A percentile compares a stretch with the other conserved stretches of the same genome.
These are phyloP conservation scores for Earliella scabrosa DNA, from an alignment of 1,284 basidiomycete genomes.

Conservation along the genomic window DNA sequence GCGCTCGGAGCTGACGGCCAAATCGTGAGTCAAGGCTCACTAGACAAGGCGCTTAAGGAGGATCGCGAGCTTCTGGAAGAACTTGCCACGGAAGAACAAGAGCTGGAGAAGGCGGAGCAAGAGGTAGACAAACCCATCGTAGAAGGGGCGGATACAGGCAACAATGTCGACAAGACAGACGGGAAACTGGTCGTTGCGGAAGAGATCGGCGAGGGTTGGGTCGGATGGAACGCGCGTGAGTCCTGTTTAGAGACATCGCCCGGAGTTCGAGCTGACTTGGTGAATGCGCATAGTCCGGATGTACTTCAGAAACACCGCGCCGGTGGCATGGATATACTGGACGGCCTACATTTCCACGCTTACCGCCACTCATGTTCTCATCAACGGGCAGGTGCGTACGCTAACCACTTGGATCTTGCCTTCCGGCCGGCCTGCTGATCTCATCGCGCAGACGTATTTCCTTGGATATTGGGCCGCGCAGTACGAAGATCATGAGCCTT, in stretches of 20 bases:
- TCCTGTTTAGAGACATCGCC: constrained; percentile 32
- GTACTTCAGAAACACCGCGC: constrained; percentile 34
- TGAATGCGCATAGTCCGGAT: constrained; percentile 29
- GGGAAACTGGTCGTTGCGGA: constrained; percentile 61
- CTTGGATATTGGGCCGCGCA: constrained; percentile 31
- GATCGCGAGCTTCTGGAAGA: constrained; percentile 44
- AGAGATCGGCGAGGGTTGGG: constrained; percentile 59
- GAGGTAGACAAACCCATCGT: constrained; percentile 33
- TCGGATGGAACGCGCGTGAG: constrained; percentile 48
- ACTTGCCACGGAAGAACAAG: constrained; percentile 43
- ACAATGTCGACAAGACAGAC: constrained; percentile 25
- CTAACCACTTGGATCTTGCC: too few species aligned
- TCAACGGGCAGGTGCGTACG: constrained; percentile 9
- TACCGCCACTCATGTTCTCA: constrained; percentile 11
- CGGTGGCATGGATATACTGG: constrained; percentile 37
- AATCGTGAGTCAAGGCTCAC: constrained; percentile 49
- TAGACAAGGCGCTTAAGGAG: constrained; percentile 47
- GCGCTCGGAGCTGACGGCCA: constrained; percentile 58
- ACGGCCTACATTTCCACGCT: constrained; percentile 28
- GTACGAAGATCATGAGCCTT: constrained; percentile 33
- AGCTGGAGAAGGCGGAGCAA: constrained; percentile 24
- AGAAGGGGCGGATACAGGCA: constrained; percentile 30
- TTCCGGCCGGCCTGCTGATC: too few species aligned
- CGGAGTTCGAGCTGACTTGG: constrained; percentile 23
- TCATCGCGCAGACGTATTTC: constrained; percentile 19